These are phyloP conservation scores for Chrysanthemum lavandulifolium DNA, from an alignment of 129 eudicot species.

Conservation along the genomic window DNA sequence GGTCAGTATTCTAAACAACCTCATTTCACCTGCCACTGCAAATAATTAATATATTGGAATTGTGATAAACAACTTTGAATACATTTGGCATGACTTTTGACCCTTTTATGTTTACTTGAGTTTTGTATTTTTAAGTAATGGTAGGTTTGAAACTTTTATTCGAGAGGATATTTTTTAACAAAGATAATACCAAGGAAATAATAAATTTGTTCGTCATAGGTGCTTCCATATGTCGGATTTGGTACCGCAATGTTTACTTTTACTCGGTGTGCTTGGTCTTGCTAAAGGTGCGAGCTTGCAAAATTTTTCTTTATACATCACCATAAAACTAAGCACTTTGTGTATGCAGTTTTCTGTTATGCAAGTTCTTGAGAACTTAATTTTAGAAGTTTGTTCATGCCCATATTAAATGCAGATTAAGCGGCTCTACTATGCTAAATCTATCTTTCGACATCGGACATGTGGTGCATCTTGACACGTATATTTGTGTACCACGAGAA, in stretches of 20 bases:
- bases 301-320: slow-evolving; percentile 3
- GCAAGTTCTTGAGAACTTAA: not conserved
- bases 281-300: too few species aligned
- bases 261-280: too few species aligned
- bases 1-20: too few species aligned
- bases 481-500: slow-evolving; percentile 78
- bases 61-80: not conserved
- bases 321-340: not conserved
- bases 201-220: slow-evolving; percentile 34
- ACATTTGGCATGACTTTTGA: not conserved
- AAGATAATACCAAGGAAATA: too few species aligned
- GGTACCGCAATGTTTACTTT: too few species aligned
- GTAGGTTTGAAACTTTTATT: too few species aligned
- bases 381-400: slow-evolving; percentile 8
- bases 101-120: not conserved
- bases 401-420: slow-evolving; percentile 52
- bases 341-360: not conserved
- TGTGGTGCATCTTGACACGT: slow-evolving; percentile 95
- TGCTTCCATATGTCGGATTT: slow-evolving; percentile 74
- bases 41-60: too few species aligned
- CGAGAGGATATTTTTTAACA: too few species aligned
- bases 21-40: too few species aligned
- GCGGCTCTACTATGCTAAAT: slow-evolving; percentile 86
- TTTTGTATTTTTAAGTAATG: not conserved
- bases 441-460: slow-evolving; percentile 87